These are phyloP conservation scores for Wickerhamomyces sp. DNA, from an alignment of 1,139 yeast species.

Conservation along the genomic window DNA sequence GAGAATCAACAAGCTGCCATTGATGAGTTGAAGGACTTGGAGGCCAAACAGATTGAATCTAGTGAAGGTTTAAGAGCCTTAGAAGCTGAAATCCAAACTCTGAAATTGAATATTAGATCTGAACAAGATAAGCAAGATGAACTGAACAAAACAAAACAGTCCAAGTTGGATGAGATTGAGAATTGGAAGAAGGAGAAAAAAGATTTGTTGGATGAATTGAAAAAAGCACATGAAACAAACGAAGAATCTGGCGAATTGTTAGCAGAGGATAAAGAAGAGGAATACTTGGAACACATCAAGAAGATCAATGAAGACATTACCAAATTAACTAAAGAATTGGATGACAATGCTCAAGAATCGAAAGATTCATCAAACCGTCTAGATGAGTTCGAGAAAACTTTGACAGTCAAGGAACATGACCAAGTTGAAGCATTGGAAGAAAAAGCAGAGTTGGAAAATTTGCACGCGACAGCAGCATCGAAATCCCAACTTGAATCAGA, in stretches of 20 bases:
- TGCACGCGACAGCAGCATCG: constrained; percentile 13
- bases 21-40: constrained; percentile 18
- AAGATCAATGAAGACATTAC: constrained; percentile 15
- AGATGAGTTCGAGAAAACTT: constrained; percentile 5
- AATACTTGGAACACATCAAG: constrained; percentile 12
- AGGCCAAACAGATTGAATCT: constrained; percentile 19
- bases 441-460: constrained; percentile 12
- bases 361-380: constrained; percentile 9
- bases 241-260: constrained; percentile 11
- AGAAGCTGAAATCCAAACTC: constrained; percentile 13
- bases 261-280: constrained; percentile 10
- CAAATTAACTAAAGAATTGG: constrained; percentile 11
- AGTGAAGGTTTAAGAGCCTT: constrained; percentile 16
- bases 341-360: constrained; percentile 8
- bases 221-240: constrained; percentile 10
- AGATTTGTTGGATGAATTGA: constrained; percentile 8
- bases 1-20: constrained; percentile 15
- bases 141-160: constrained; percentile 10
- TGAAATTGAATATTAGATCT: constrained; percentile 11
- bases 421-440: constrained; percentile 13
- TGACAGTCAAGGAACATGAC: constrained; percentile 10
- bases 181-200: constrained; percentile 17
- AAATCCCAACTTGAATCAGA: constrained; percentile 3
- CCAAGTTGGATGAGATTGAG: constrained; percentile 11
- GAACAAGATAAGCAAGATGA: constrained; percentile 17